Conservation (phyloP, 257 asterid genomes). For the Gardenia jasminoides region DNA sequence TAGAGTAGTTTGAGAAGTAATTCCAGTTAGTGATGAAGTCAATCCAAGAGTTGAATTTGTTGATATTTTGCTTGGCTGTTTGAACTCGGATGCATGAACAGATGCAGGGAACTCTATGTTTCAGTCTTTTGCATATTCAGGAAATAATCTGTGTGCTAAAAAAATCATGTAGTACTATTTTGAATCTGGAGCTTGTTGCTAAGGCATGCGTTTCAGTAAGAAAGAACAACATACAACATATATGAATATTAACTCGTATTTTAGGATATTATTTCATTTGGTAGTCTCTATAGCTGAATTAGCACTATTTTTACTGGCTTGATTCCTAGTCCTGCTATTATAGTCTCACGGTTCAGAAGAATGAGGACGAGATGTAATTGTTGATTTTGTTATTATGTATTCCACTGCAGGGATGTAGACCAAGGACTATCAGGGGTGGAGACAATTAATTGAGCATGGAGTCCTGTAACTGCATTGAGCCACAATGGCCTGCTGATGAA, state of each 20-base stretch:
- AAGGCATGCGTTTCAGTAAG: background rate
- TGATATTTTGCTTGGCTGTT: background rate
- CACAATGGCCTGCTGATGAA: slow-evolving; percentile 90
- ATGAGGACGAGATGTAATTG: background rate
- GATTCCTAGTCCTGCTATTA: background rate
- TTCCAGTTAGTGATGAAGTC: background rate
- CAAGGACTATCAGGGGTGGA: slow-evolving; percentile 13
- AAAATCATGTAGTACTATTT: background rate
- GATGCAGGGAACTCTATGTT: background rate
- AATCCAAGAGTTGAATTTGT: background rate
- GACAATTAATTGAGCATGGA: slow-evolving; percentile 49
- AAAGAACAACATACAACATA: background rate
- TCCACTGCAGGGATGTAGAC: slow-evolving; percentile 36
- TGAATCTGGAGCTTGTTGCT: background rate
- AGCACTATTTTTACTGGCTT: background rate
- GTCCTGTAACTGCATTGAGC: slow-evolving; percentile 84
- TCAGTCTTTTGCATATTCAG: background rate
- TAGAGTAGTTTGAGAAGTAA: background rate
- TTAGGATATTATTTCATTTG: background rate
- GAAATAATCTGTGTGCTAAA: background rate
- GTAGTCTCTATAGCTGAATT: background rate
- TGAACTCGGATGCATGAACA: background rate
- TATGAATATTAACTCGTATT: background rate
- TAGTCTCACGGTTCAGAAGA: background rate
- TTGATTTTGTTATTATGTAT: background rate